These are phyloP conservation scores for Catunica adiposa DNA, from an alignment of 2,329 filamentous ascomycete genomes.

Conservation along the genomic window DNA sequence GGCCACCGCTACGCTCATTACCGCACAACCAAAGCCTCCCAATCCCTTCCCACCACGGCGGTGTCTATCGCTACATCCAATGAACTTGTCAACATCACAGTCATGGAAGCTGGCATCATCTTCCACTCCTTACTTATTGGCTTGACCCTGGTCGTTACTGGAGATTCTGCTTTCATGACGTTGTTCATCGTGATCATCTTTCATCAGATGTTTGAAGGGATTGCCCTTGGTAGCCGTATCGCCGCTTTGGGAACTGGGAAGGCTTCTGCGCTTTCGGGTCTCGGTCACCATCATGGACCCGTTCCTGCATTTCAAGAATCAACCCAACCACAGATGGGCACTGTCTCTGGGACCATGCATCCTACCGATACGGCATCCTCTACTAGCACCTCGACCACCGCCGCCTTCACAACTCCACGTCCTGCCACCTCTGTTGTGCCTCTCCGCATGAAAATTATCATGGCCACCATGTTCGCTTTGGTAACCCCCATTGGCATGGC, in stretches of 20 bases:
- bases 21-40: constrained; percentile 19
- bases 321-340: not conserved
- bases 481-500: constrained; percentile 67
- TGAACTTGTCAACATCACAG: constrained; percentile 43
- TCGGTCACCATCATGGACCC: constrained; percentile 16
- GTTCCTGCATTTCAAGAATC: not conserved
- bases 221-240: constrained; percentile 51
- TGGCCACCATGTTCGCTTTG: constrained; percentile 48
- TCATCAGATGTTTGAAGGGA: constrained; percentile 63
- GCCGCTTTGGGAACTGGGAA: constrained; percentile 33
- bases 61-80: constrained; percentile 19
- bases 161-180: constrained; percentile 38
- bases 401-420: not conserved
- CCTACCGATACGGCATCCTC: too few relatives aligned
- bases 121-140: constrained; percentile 57
- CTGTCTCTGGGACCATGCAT: not conserved
- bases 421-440: not conserved
- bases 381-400: constrained; percentile 11
- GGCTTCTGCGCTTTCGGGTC: constrained; percentile 15
- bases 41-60: constrained; percentile 18
- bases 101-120: constrained; percentile 57
- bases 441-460: constrained; percentile 35
- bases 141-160: constrained; percentile 44
- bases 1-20: constrained; percentile 39
- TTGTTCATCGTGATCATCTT: constrained; percentile 56